Percentiles rank a stretch among this genome's conserved stretches.
phyloP scores from a whole-genome alignment of 306 rosid species.

The Vigna radiata region DNA sequence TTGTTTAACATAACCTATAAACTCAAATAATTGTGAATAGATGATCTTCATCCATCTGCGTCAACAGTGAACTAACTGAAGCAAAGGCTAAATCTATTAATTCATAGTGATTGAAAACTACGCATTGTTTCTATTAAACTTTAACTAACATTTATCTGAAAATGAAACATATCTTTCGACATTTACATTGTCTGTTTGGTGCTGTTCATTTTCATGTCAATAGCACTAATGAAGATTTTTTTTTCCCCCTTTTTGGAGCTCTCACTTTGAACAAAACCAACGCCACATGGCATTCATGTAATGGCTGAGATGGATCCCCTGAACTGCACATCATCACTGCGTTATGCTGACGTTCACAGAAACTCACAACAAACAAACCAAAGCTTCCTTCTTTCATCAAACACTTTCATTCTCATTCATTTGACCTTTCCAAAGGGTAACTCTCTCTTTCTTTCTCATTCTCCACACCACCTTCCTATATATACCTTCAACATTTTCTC shows the following conservation, averaged over 20 bases:
- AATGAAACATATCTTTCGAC: neutral
- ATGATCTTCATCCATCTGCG: no score
- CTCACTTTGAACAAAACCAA: neutral
- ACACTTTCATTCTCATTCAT: conserved; percentile 15
- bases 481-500: conserved; percentile 40
- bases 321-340: conserved; percentile 53
- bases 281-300: conserved; percentile 35
- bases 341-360: conserved; percentile 60
- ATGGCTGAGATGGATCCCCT: conserved; percentile 29
- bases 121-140: neutral
- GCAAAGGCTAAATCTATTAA: no score
- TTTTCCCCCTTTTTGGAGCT: neutral
- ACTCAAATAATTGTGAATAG: no score
- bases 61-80: no score
- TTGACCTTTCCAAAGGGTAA: conserved; percentile 48
- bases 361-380: neutral
- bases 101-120: neutral
- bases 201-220: neutral
- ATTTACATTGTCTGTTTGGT: neutral
- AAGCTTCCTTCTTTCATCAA: conserved; percentile 49
- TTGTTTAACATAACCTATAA: no score
- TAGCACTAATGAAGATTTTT: neutral
- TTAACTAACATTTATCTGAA: neutral
- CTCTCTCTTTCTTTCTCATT: conserved; percentile 4
- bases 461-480: conserved; percentile 36